Evolutionary conservation across 345 rosid genomes (phyloP), one percentile per base, ranked within the genome.

Genomic region (Citrus medica): DNA sequence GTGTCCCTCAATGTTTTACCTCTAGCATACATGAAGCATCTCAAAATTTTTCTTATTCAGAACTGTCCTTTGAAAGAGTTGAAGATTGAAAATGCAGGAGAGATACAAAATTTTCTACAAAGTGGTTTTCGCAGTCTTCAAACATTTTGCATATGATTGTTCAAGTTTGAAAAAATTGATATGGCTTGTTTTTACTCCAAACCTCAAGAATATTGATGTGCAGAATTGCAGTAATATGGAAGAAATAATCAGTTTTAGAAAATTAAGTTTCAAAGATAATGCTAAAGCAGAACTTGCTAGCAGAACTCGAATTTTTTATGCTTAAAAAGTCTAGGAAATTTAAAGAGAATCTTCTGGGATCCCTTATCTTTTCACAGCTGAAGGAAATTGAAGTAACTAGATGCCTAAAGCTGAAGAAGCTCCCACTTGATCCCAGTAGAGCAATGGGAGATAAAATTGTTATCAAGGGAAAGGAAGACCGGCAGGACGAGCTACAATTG

Each of bases 121-220:
- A 3, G 28, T 9, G 8, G 70, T 32, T 60, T 78, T 10, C 0
- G 17, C 19, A 7, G 48, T n/a, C 80, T 78, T 19, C 32, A 12
- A 3, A 37, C 32, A 12, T 69, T 78, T 61, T 4, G 9, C 24
- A 6, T 73, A 35, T 7, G 2, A 22, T 7, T 69, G 79, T 28
- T 61, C 79, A 14, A 38, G 35, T 0, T 63, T 75, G 60, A 42
- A 12, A 25, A 79, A 82, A 12, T 16, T 85, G 58, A 79, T 77
- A 48, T 82, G 73, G 82, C 67, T 82, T 46, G 33, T 82, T 77
- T 71, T 65, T 17, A 82, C 82, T 24, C 87, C 76, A 35, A 70
- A 69, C 35, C 27, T 85, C 51, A 67, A 59, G 22, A 0, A 4
- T 38, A 58, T 85, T 22, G 12, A 19, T 7, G 78, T 75, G 21